Conservation (phyloP, 2,329 filamentous ascomycete genomes). For the Ilyonectria robusta region DNA sequence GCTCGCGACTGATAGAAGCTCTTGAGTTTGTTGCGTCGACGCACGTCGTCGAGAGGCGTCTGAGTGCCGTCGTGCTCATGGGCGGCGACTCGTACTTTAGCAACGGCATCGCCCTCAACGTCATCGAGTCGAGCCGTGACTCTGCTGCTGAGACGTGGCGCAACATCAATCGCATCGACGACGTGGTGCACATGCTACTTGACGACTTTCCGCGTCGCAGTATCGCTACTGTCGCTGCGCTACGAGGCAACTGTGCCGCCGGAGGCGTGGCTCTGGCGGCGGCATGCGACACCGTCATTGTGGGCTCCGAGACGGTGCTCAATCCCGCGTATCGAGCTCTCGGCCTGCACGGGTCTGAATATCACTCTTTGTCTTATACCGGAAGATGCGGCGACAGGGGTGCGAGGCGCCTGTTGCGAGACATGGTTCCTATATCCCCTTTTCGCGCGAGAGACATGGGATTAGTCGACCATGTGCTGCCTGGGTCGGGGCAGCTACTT, state of each 20-base stretch:
- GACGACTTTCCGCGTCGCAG: conserved; percentile 6
- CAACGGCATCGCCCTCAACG: conserved; percentile 37
- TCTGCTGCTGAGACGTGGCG: conserved; percentile 31
- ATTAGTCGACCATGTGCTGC: conserved; percentile 8
- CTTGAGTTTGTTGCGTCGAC: conserved; percentile 22
- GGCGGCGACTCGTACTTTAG: conserved; percentile 38
- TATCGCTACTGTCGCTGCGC: conserved; percentile 25
- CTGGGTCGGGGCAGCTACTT: conserved; percentile 5
- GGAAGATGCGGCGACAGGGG: conserved; percentile 10
- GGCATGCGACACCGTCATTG: conserved; percentile 34
- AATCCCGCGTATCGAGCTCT: conserved; percentile 36
- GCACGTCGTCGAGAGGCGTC: conserved; percentile 5
- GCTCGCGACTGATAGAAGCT: conserved; percentile 33
- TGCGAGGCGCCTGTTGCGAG: conserved; percentile 6
- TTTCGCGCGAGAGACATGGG: conserved; percentile 7
- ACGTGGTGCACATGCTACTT: conserved; percentile 16
- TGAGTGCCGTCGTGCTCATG: conserved; percentile 32
- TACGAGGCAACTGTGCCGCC: conserved; percentile 36
- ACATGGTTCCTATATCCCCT: conserved; percentile 14
- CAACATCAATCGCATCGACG: conserved; percentile 17
- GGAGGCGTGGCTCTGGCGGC: conserved; percentile 36
- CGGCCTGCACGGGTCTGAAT: conserved; percentile 36
- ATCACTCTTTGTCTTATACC: conserved; percentile 32
- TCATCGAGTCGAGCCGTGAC: conserved; percentile 33
- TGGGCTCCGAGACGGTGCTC: conserved; percentile 31